Percentiles rank a stretch among this genome's conserved stretches.
Evolutionary conservation across 306 rosid species (phyloP).

Genomic region (Pueraria montana): DNA sequence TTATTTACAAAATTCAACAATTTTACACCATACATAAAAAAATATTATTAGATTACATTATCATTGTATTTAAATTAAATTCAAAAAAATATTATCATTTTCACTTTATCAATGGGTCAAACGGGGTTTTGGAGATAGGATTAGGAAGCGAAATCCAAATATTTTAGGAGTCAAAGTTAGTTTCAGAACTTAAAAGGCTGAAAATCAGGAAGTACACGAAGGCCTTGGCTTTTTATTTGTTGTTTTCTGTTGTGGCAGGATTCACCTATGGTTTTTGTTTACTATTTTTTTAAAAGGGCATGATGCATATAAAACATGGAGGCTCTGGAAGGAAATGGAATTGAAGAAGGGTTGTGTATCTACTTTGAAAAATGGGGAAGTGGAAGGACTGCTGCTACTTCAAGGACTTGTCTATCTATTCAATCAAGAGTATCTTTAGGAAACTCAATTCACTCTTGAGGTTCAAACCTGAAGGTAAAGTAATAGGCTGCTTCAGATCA

Average conservation of each 20-base stretch:
- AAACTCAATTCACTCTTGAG: conserved; percentile 57
- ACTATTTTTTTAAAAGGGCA: background rate
- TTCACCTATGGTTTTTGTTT: conserved; percentile 43
- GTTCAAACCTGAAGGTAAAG: conserved; percentile 59
- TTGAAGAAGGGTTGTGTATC: conserved; percentile 15
- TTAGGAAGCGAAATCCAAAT: background rate
- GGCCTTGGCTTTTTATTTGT: conserved; percentile 56
- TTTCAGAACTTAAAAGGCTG: conserved; percentile 13
- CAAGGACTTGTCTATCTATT: conserved; percentile 56
- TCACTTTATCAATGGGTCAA: background rate
- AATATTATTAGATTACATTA: background rate
- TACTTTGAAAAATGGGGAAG: conserved; percentile 58
- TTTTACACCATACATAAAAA: too few relatives aligned
- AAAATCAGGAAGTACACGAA: conserved; percentile 32
- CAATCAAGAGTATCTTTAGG: conserved; percentile 55
- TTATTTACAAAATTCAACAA: too few relatives aligned
- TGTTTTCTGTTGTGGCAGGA: conserved; percentile 58
- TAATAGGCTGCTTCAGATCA: conserved; percentile 8
- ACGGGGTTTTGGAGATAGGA: background rate
- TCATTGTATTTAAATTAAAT: background rate
- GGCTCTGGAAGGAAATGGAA: conserved; percentile 3
- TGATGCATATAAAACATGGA: conserved; percentile 52
- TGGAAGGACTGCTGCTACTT: conserved; percentile 59
- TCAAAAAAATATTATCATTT: background rate
- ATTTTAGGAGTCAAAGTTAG: conserved; percentile 14